phyloP scores from a whole-genome alignment of 306 rosid genomes.

The Malus orientalis region DNA sequence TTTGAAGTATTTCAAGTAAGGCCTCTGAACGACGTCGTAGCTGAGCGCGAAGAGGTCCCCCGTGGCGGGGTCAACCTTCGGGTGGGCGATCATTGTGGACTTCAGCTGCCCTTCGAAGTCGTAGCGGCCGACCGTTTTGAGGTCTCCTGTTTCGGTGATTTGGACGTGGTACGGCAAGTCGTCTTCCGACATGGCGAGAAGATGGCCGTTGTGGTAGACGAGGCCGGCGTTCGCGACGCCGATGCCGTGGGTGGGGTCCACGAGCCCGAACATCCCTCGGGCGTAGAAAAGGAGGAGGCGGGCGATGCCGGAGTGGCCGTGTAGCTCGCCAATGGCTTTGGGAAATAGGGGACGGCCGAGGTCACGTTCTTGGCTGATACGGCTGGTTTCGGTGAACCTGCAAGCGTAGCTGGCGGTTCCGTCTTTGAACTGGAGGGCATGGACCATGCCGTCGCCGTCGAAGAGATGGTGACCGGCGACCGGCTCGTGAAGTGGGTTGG shows the following conservation, averaged over 20 bases:
- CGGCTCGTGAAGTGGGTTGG: slow-evolving; percentile 80
- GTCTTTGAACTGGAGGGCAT: slow-evolving; percentile 51
- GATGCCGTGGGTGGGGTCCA: slow-evolving; percentile 62
- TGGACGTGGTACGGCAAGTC: slow-evolving; percentile 75
- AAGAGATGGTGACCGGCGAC: slow-evolving; percentile 88
- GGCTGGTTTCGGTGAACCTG: slow-evolving; percentile 76
- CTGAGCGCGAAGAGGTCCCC: slow-evolving; percentile 60
- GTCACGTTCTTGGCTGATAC: slow-evolving; percentile 56
- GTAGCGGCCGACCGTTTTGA: slow-evolving; percentile 66
- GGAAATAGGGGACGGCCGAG: slow-evolving; percentile 80
- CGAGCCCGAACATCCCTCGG: slow-evolving; percentile 50
- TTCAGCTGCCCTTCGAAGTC: slow-evolving; percentile 49
- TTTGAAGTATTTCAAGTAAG: slow-evolving; percentile 67
- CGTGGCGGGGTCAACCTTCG: slow-evolving; percentile 61
- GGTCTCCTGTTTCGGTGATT: slow-evolving; percentile 54
- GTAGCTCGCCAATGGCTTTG: slow-evolving; percentile 93
- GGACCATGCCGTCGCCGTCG: slow-evolving; percentile 99
- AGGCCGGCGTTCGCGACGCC: slow-evolving; percentile 98
- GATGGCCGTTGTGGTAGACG: slow-evolving; percentile 59
- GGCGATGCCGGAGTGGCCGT: slow-evolving; percentile 92
- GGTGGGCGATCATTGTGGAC: slow-evolving; percentile 91
- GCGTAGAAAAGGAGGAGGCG: slow-evolving; percentile 70
- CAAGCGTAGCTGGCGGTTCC: slow-evolving; percentile 62
- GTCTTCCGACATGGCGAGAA: slow-evolving; percentile 76
- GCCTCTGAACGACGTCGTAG: slow-evolving; percentile 68